These are phyloP conservation scores for Ceratobasidium theobromae DNA, from an alignment of 1,284 basidiomycete genomes.

Conservation along the genomic window DNA sequence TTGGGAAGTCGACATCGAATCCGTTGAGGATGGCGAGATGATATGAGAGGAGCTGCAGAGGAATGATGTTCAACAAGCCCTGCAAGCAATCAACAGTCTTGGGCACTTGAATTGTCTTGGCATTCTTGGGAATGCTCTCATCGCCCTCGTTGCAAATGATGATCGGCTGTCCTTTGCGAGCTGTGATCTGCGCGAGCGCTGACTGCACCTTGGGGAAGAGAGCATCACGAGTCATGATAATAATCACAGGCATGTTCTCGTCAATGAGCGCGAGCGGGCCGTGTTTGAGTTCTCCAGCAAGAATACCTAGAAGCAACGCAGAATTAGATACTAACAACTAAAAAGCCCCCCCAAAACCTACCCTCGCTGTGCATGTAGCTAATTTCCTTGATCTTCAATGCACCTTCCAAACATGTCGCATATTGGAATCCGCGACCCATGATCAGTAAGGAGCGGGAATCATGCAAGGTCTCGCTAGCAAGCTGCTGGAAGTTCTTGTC, in stretches of 20 bases:
- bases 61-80: slow-evolving; percentile 95
- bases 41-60: slow-evolving; percentile 94
- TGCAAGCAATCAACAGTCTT: slow-evolving; percentile 94
- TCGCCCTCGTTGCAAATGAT: slow-evolving; percentile 97
- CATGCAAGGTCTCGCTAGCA: slow-evolving; percentile 73
- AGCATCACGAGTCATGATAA: slow-evolving; percentile 99
- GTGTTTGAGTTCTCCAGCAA: slow-evolving; percentile 98
- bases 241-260: slow-evolving; percentile 97
- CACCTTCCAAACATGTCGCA: slow-evolving; percentile 97
- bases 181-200: slow-evolving; percentile 94
- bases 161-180: slow-evolving; percentile 94
- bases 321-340: neutral
- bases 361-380: slow-evolving; percentile 91
- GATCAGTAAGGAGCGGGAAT: slow-evolving; percentile 87
- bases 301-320: slow-evolving; percentile 54
- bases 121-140: slow-evolving; percentile 70
- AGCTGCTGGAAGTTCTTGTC: slow-evolving; percentile 83
- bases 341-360: slow-evolving; percentile 39
- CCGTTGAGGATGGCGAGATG: slow-evolving; percentile 95
- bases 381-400: slow-evolving; percentile 99
- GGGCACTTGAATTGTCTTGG: slow-evolving; percentile 89
- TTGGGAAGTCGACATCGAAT: slow-evolving; percentile 97
- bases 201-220: slow-evolving; percentile 98
- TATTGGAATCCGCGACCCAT: slow-evolving; percentile 99
- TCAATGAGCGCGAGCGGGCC: slow-evolving; percentile 97